phyloP scores from a whole-genome alignment of 1,139 yeast species.

The Magnusiomyces suaveolens region DNA sequence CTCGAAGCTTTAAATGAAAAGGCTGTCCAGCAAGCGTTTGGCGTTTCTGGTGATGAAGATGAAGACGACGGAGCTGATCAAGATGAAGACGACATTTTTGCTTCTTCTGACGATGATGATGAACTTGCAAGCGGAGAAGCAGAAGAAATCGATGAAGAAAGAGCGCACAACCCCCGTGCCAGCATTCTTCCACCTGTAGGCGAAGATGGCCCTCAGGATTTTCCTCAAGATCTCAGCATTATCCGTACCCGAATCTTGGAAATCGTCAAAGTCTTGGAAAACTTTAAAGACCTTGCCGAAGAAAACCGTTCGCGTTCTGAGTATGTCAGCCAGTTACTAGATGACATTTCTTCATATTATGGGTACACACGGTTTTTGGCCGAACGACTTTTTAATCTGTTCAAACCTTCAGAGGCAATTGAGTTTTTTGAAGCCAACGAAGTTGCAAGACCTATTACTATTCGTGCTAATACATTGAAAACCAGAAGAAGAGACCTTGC shows the following conservation, averaged over 20 bases:
- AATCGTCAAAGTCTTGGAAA: slow-evolving; percentile 89
- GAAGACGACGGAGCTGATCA: slow-evolving; percentile 4
- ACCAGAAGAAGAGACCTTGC: slow-evolving; percentile 95
- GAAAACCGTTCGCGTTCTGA: slow-evolving; percentile 36
- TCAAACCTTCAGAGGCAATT: slow-evolving; percentile 92
- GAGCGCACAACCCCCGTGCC: slow-evolving; percentile 26
- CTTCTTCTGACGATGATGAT: slow-evolving; percentile 21
- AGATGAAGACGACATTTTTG: slow-evolving; percentile 12
- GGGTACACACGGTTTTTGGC: slow-evolving; percentile 96
- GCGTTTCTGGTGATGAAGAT: slow-evolving; percentile 37
- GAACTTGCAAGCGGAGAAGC: slow-evolving; percentile 23
- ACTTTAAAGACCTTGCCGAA: slow-evolving; percentile 74
- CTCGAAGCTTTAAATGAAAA: slow-evolving; percentile 23
- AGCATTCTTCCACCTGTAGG: slow-evolving; percentile 44
- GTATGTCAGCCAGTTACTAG: slow-evolving; percentile 14
- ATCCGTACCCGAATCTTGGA: slow-evolving; percentile 92
- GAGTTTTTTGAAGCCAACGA: slow-evolving; percentile 98
- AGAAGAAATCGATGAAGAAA: slow-evolving; percentile 24
- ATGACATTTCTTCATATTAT: slow-evolving; percentile 68
- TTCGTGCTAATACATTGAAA: slow-evolving; percentile 89
- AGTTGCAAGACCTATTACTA: slow-evolving; percentile 90
- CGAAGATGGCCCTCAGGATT: slow-evolving; percentile 45
- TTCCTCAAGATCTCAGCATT: slow-evolving; percentile 65
- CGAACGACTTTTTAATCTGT: slow-evolving; percentile 80
- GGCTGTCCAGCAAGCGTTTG: slow-evolving; percentile 77